Base-by-base conservation (phyloP, 345 rosid species). In the Arabidopsis arenosa region DNA sequence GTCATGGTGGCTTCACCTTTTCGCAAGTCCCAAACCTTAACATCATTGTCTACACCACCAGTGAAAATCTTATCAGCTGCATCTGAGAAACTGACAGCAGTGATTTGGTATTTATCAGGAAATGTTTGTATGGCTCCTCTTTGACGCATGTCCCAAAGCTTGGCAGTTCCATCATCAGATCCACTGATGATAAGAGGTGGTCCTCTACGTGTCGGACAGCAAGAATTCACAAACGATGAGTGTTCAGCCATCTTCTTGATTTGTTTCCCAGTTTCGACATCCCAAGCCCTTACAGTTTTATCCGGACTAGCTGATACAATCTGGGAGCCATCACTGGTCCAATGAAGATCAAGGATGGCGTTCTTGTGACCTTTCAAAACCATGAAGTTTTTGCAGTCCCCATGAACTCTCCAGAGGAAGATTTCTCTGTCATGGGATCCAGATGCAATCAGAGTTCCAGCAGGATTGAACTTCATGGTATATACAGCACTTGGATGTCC, bases 101-200 rank as follows among this genome's bases (percentile, higher is more conserved):
- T 92, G 75, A 95, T 95, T 72, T 95, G 99, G 86, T 92, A 95
- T 77, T 89, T 95, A 66, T 95, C 98, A 0, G 99, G 99, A 66
- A 92, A 92, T 41, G 99, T 95, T 70, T 92, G 98, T 66, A 95
- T 92, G n/a, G 99, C 99, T 79, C 97, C 98, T 66, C 97, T 83
- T 81, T 92, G 99, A 71, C 98, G 90, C 96, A 95, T 86, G 72
- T 95, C 98, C 97, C 99, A 95, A 18, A 95, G 94, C 79, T 92
- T 95, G 26, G 97, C 97, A 68, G 97, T 94, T 79, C 99, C 99
- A 43, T 94, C 97, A 74, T 90, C 97, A 3, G 99, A 94, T 10
- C 99, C 99, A 68, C 97, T 92, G 45, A 92, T 90, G 75, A 94
- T 85, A 4, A 95, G 93, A 2, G 94, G 98, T 7, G 94, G 93